Evolutionary conservation across 176 grass and related monocot genomes (phyloP), one percentile per base, ranked within the genome.

Genomic region (Rhipidocladum racemiflorum): DNA sequence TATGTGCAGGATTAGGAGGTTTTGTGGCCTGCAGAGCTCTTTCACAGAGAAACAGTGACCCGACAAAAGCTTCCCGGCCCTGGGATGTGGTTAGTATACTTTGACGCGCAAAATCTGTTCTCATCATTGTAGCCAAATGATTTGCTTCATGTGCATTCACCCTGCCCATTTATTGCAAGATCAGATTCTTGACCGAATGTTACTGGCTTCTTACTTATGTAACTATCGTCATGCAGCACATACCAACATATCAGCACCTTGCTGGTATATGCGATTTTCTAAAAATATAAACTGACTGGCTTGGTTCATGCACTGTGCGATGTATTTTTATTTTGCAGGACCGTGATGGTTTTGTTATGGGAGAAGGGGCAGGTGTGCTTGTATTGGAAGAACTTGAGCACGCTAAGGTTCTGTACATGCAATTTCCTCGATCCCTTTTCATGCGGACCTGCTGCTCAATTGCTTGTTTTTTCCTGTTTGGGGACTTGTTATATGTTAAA

Each of bases 301-400:
- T 76, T 76, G 63, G 21, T 65, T 44, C 65, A 57, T 46, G 56
- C 49, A 44, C 43, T 76, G 28, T 77, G 8, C 57, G 16, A 25
- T 74, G 56, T 80, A 75, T 45, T 69, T 80, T 80, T 34, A 3
- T 72, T 54, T 59, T 65, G 48, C 81, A 99, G 97, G 93, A 70
- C 11, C 88, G 97, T 74, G 97, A 99, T 85, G 97, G 97, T 85
- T 99, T 99, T 91, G 97, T 99, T 76, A 99, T 99, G 91, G 97
- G 97, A 61, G 97, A 99, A 92, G 97, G 97, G 45, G 91, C 97
- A 61, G 93, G 97, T 48, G 97, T 99, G 48, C 97, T 99, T 17
- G 80, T 96, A 61, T 67, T 99, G 68, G 97, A 99, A 95, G 97
- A 99, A 85, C 93, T 99, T 88, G 97, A 99, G 70, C 93, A 99